Evolutionary conservation across 805 yeast species (phyloP).

Genomic region (Blastobotrys chiropterorum): DNA sequence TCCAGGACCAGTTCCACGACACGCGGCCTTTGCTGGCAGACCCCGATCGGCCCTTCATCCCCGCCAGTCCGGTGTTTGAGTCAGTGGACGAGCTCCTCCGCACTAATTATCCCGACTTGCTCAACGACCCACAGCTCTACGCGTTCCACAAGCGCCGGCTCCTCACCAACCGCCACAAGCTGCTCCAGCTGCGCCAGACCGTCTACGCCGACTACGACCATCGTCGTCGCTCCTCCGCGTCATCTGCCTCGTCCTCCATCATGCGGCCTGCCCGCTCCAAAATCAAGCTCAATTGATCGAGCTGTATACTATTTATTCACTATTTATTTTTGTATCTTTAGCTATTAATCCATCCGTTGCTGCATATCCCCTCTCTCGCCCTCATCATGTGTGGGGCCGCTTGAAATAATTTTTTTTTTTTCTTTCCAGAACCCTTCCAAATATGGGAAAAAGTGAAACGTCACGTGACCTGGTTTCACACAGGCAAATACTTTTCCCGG

Average conservation of each 20-base stretch:
- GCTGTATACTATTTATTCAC: no score
- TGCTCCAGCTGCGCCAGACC: constrained; percentile 10
- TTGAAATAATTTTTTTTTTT: no score
- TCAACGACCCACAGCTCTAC: constrained; percentile 5
- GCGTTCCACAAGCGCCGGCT: constrained; percentile 17
- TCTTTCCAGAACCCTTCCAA: no score
- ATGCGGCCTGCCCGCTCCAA: background rate
- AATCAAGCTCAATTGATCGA: background rate
- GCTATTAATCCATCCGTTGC: background rate
- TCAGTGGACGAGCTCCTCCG: constrained; percentile 16
- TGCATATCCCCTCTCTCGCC: background rate
- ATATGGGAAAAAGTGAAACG: no score
- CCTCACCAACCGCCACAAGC: constrained; percentile 19
- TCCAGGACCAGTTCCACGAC: constrained; percentile 18
- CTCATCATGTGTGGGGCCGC: no score
- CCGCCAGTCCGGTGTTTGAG: constrained; percentile 19
- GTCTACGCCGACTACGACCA: constrained; percentile 12
- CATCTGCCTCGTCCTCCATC: no score
- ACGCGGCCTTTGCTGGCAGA: constrained; percentile 19
- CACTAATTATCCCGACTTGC: constrained; percentile 18
- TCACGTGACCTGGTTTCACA: no score
- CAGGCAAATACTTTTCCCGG: no score
- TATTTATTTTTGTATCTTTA: background rate
- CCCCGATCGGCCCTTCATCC: constrained; percentile 21
- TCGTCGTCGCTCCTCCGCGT: background rate